Percentiles rank a stretch among this genome's conserved stretches.
Evolutionary conservation across 768 basidiomycete species (phyloP).

Genomic region (Clavulina sp.): DNA sequence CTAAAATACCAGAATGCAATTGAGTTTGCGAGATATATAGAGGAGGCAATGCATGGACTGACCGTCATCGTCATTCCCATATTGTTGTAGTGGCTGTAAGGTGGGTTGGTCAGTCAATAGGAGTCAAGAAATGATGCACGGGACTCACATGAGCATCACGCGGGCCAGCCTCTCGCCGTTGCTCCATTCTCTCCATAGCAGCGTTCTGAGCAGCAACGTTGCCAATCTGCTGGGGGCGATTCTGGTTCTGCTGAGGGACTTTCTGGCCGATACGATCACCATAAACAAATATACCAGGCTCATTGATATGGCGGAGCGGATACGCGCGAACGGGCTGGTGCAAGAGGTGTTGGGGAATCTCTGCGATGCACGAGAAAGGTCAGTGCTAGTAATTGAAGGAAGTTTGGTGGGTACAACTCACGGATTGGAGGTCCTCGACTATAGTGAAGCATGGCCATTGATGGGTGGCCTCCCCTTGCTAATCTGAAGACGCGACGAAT

Average conservation of each 20-base stretch:
- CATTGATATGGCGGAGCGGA: conserved; percentile 48
- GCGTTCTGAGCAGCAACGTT: conserved; percentile 7
- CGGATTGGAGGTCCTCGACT: conserved; percentile 42
- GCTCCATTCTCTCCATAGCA: not conserved
- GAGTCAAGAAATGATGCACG: not conserved
- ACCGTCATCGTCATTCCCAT: not conserved
- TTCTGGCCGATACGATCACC: conserved; percentile 64
- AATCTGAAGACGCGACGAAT: conserved; percentile 56
- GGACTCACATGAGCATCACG: not conserved
- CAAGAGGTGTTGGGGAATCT: conserved; percentile 37
- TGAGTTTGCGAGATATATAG: not conserved
- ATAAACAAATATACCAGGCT: conserved; percentile 48
- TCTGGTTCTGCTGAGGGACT: conserved; percentile 21
- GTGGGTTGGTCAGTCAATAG: not conserved
- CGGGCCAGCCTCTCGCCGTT: not conserved
- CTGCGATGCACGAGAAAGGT: conserved; percentile 20
- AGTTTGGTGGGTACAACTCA: conserved; percentile 24
- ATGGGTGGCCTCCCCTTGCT: conserved; percentile 50
- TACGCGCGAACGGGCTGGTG: conserved; percentile 51
- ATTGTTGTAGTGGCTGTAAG: not conserved
- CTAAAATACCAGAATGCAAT: not conserved
- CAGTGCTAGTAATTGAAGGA: not conserved
- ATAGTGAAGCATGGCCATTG: conserved; percentile 64
- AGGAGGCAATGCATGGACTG: not conserved
- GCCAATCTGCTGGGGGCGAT: not conserved